phyloP scores from a whole-genome alignment of 192 early-diverging fungal species.

The Lunasporangiospora selenospora region DNA sequence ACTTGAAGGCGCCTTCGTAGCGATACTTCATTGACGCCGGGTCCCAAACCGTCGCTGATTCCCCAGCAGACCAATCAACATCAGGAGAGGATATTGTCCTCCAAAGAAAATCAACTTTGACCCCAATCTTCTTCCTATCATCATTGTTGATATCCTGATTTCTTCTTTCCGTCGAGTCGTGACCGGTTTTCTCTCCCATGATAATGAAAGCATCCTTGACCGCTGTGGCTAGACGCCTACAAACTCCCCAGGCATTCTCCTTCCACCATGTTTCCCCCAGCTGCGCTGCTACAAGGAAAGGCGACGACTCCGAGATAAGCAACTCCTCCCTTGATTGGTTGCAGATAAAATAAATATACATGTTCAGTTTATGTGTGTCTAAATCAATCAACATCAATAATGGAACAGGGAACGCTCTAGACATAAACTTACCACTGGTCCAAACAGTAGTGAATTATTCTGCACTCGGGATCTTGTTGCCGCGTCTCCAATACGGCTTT shows the following conservation, averaged over 20 bases:
- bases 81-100: conserved; percentile 28
- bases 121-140: conserved; percentile 28
- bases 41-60: conserved; percentile 25
- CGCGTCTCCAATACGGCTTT: conserved; percentile 12
- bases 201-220: conserved; percentile 27
- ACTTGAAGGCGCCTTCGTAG: conserved; percentile 23
- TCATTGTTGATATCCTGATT: conserved; percentile 13
- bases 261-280: conserved; percentile 33
- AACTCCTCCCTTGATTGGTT: conserved; percentile 33
- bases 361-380: conserved; percentile 10
- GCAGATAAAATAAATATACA: conserved; percentile 12
- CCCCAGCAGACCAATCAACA: conserved; percentile 23
- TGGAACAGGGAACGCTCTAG: conserved; percentile 2
- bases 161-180: conserved; percentile 27
- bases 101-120: conserved; percentile 32
- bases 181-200: conserved; percentile 27
- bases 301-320: conserved; percentile 24
- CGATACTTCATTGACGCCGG: conserved; percentile 29
- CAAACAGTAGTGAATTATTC: conserved; percentile 25
- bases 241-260: conserved; percentile 35
- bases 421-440: conserved; percentile 28
- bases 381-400: conserved; percentile 31
- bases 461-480: conserved; percentile 29
- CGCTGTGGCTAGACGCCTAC: conserved; percentile 22
- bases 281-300: conserved; percentile 11